Percentiles rank a stretch among this genome's conserved stretches.
Evolutionary conservation across 495 filamentous ascomycete species (phyloP).

Genomic region (Aspergillus conjunctus): DNA sequence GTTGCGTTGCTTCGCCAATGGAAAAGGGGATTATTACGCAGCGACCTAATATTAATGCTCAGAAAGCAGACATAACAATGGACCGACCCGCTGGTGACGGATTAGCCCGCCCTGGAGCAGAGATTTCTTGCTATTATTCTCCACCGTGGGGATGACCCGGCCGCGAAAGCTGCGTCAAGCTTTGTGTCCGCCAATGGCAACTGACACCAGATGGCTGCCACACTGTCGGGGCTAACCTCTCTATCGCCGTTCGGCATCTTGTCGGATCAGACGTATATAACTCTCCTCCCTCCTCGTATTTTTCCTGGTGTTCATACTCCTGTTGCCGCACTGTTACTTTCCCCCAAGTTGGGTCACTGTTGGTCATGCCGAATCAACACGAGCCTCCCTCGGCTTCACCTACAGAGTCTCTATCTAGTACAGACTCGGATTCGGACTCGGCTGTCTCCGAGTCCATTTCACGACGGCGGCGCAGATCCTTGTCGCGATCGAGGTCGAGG

Average conservation of each 20-base stretch:
- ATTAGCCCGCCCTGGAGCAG: constrained; percentile 2
- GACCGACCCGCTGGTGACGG: background rate
- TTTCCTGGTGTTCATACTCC: background rate
- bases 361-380: constrained; percentile 8
- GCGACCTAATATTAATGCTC: background rate
- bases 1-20: background rate
- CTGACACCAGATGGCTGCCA: background rate
- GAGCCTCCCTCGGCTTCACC: constrained; percentile 54
- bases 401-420: constrained; percentile 36
- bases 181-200: constrained; percentile 14
- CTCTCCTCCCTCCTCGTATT: background rate
- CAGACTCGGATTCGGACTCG: constrained; percentile 20
- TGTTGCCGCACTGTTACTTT: background rate
- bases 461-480: background rate
- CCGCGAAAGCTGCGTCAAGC: constrained; percentile 12
- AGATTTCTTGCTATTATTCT: constrained; percentile 4
- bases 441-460: constrained; percentile 14
- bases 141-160: constrained; percentile 4
- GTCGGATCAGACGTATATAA: background rate
- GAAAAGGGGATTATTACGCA: background rate
- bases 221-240: constrained; percentile 15
- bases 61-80: too few relatives aligned
- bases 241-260: constrained; percentile 8
- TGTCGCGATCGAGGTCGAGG: constrained; percentile 14
- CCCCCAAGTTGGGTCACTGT: background rate